Percentiles rank a stretch among this genome's conserved stretches.
Evolutionary conservation across 2,329 filamentous ascomycete species (phyloP).

Genomic region (Fonsecaea pedrosoi): DNA sequence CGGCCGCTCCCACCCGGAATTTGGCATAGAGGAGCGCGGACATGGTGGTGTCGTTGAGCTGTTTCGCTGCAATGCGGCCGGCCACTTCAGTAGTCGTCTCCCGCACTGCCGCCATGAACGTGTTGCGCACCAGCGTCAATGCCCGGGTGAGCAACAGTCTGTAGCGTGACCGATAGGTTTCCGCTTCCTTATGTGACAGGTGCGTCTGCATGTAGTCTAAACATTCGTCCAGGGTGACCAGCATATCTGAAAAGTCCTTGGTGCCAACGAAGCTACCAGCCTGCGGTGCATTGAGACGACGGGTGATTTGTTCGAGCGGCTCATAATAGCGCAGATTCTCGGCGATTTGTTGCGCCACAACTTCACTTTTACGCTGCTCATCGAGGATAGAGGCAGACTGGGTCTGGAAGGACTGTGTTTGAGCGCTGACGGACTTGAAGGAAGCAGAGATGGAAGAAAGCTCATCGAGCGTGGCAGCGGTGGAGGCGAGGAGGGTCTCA

Average conservation of each 20-base stretch:
- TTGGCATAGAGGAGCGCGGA: slow-evolving; percentile 75
- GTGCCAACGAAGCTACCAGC: slow-evolving; percentile 84
- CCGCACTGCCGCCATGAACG: slow-evolving; percentile 68
- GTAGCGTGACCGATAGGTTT: slow-evolving; percentile 86
- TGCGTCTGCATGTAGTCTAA: slow-evolving; percentile 90
- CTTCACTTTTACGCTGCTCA: slow-evolving; percentile 79
- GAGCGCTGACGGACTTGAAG: slow-evolving; percentile 84
- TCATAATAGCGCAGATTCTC: slow-evolving; percentile 94
- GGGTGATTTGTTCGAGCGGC: slow-evolving; percentile 88
- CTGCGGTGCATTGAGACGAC: slow-evolving; percentile 88
- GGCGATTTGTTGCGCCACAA: slow-evolving; percentile 81
- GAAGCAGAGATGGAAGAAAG: slow-evolving; percentile 81
- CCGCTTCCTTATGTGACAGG: slow-evolving; percentile 82
- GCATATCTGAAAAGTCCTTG: slow-evolving; percentile 84
- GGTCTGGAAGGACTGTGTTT: slow-evolving; percentile 90
- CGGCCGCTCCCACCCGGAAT: slow-evolving; percentile 70
- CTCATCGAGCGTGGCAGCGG: slow-evolving; percentile 75
- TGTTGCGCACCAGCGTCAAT: slow-evolving; percentile 69
- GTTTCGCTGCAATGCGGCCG: slow-evolving; percentile 69
- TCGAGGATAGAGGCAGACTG: slow-evolving; percentile 87
- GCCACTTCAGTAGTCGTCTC: slow-evolving; percentile 68
- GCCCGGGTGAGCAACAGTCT: slow-evolving; percentile 76
- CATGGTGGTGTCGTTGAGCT: slow-evolving; percentile 74
- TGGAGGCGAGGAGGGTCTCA: slow-evolving; percentile 76
- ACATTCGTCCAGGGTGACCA: slow-evolving; percentile 85